Evolutionary conservation across 768 basidiomycete genomes (phyloP).

Genomic region (Kwoniella newhampshirensis): DNA sequence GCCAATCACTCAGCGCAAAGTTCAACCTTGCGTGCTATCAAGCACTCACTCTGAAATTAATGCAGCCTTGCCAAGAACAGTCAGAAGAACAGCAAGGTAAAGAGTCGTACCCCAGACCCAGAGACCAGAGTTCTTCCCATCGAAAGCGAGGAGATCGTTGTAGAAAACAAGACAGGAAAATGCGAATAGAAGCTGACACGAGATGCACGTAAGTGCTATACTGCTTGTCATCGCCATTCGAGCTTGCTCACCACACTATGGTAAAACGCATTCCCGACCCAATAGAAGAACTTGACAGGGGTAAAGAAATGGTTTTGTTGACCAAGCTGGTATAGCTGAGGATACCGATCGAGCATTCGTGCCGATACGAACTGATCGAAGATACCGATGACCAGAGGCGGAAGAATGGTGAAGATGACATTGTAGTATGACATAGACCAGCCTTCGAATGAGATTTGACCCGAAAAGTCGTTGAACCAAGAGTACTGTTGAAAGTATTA

Average conservation of each 20-base stretch:
- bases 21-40: neutral
- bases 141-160: slow-evolving; percentile 79
- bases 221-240: too few species aligned
- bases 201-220: neutral
- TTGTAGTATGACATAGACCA: slow-evolving; percentile 98
- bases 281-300: slow-evolving; percentile 52
- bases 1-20: neutral
- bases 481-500: slow-evolving; percentile 66
- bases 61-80: slow-evolving; percentile 95
- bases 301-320: slow-evolving; percentile 81
- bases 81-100: slow-evolving; percentile 89
- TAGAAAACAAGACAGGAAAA: slow-evolving; percentile 89
- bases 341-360: slow-evolving; percentile 92
- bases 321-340: slow-evolving; percentile 90
- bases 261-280: slow-evolving; percentile 54
- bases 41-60: slow-evolving; percentile 89
- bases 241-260: slow-evolving; percentile 49
- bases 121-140: slow-evolving; percentile 83
- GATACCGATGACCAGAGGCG: slow-evolving; percentile 93
- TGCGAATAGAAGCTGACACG: slow-evolving; percentile 70
- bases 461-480: slow-evolving; percentile 99
- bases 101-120: slow-evolving; percentile 99
- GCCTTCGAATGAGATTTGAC: slow-evolving; percentile 96
- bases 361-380: slow-evolving; percentile 99
- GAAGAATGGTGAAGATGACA: slow-evolving; percentile 91